Conservation (phyloP, 805 yeast species). For the Cyberlindnera mississippiensis region DNA sequence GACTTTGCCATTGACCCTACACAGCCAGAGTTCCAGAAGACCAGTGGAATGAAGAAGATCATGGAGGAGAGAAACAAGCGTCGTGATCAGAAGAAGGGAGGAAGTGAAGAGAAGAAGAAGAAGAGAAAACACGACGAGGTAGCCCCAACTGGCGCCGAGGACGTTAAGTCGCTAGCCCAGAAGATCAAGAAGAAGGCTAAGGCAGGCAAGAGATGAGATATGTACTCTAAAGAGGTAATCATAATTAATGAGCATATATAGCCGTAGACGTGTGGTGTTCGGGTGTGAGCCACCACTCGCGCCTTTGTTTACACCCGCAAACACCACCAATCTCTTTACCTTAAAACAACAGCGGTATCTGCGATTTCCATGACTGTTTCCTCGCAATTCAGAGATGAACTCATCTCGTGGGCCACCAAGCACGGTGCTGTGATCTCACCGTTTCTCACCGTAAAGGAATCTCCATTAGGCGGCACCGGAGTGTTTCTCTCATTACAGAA, state of each 20-base stretch:
- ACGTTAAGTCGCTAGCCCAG: constrained; percentile 16
- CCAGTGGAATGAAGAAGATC: constrained; percentile 80
- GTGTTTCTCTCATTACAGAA: constrained; percentile 26
- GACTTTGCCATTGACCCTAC: constrained; percentile 95
- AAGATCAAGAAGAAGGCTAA: constrained; percentile 19
- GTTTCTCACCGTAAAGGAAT: constrained; percentile 19
- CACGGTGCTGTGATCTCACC: constrained; percentile 12
- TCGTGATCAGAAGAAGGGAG: constrained; percentile 21
- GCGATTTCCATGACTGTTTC: constrained; percentile 6
- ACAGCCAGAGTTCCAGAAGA: constrained; percentile 82
- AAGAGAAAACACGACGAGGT: constrained; percentile 15
- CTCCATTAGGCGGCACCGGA: constrained; percentile 35
- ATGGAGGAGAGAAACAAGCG: constrained; percentile 70
- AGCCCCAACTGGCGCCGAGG: constrained; percentile 2
- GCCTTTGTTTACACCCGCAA: background rate
- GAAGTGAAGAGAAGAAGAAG: constrained; percentile 5
- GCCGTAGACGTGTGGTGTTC: too few relatives aligned
- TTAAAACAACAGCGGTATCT: background rate
- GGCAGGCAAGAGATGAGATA: constrained; percentile 3
- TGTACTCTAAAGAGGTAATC: background rate
- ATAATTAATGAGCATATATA: too few relatives aligned
- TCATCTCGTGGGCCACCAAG: constrained; percentile 16
- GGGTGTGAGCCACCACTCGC: background rate
- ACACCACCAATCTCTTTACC: background rate
- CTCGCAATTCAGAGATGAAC: constrained; percentile 7